Base-by-base conservation (phyloP, 2,329 filamentous ascomycete species). In the Fusarium xylarioides region DNA sequence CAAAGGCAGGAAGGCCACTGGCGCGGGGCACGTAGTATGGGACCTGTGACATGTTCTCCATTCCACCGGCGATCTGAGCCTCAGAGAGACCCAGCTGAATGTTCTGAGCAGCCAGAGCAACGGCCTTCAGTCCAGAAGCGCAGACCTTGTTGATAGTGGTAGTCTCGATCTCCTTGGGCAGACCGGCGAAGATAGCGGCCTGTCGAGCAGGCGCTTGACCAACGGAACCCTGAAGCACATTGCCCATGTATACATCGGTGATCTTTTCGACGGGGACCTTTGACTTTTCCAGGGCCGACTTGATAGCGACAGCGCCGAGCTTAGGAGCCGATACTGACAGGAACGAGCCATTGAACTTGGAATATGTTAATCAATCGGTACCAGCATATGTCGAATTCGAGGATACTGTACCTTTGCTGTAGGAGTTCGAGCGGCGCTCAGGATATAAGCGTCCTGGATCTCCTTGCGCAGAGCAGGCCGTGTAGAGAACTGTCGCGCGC, bases 81-180 rank as follows among this genome's bases (percentile, higher is more conserved):
- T 97, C 93, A 21, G 94, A 90, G 15, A 97, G 88, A 10, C 96
- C 95, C 16, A 99, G 89, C 83, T 98, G 94, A 77, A 98, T 97
- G 79, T 97, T 96, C 80, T 97, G 94, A 2, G 95, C 95, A 3
- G 95, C 96, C 49, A 98, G 89, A 28, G 89, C 91, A 9, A 98
- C 95, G 4, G 96, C 93, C 83, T 99, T 99, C 74, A 99, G 86
- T 10, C 96, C 96, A 0, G 95, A 98, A 8, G 96, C 93, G 85
- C 96, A 99, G 68, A 99, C 96, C 85, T 99, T 99, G 88, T 99
- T 99, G 83, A 99, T 92, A 21, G 96, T 98, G 56, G 92, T 91
- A 40, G 95, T 93, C 84, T 99, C 96, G 63, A 97, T 89, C 11
- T 88, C 90, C n/a, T 91, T 86, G 15, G 94, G 88, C 8, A 98